Conservation (phyloP, 768 basidiomycete species). For the Gloeostereum incarnatum region DNA sequence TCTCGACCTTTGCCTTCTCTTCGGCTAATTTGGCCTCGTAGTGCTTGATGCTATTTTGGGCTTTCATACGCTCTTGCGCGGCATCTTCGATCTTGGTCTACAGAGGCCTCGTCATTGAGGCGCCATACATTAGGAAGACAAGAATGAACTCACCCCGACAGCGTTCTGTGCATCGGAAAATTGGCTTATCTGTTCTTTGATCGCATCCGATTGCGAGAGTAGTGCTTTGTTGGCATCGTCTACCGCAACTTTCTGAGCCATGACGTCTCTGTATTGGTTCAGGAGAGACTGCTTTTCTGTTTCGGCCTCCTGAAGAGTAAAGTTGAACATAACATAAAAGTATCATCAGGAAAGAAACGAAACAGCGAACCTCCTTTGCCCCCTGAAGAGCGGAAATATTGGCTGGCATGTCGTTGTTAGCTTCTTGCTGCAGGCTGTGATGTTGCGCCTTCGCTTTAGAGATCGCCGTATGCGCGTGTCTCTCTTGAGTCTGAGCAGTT, state of each 20-base stretch:
- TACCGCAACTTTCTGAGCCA: slow-evolving; percentile 32
- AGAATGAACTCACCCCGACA: slow-evolving; percentile 30
- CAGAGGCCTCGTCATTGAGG: slow-evolving; percentile 3
- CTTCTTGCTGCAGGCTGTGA: slow-evolving; percentile 41
- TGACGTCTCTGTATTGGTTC: slow-evolving; percentile 39
- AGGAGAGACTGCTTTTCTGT: slow-evolving; percentile 37
- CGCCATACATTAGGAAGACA: background rate
- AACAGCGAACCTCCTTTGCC: slow-evolving; percentile 38
- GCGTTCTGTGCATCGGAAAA: slow-evolving; percentile 34
- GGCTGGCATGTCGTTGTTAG: slow-evolving; percentile 62
- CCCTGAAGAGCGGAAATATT: slow-evolving; percentile 47
- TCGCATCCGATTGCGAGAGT: slow-evolving; percentile 22
- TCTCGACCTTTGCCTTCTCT: slow-evolving; percentile 26
- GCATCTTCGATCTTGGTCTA: slow-evolving; percentile 44
- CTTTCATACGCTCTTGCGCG: slow-evolving; percentile 36
- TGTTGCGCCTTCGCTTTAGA: slow-evolving; percentile 25
- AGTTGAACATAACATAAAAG: slow-evolving; percentile 5
- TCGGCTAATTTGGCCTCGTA: slow-evolving; percentile 43
- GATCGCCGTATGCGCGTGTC: slow-evolving; percentile 13
- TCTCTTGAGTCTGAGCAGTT: slow-evolving; percentile 18
- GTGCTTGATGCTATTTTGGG: slow-evolving; percentile 36
- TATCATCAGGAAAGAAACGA: background rate
- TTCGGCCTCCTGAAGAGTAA: slow-evolving; percentile 37
- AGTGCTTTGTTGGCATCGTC: slow-evolving; percentile 36
- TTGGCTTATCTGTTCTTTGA: slow-evolving; percentile 23